Base-by-base conservation (phyloP, 495 filamentous ascomycete genomes). In the Aspergillus baeticus region DNA sequence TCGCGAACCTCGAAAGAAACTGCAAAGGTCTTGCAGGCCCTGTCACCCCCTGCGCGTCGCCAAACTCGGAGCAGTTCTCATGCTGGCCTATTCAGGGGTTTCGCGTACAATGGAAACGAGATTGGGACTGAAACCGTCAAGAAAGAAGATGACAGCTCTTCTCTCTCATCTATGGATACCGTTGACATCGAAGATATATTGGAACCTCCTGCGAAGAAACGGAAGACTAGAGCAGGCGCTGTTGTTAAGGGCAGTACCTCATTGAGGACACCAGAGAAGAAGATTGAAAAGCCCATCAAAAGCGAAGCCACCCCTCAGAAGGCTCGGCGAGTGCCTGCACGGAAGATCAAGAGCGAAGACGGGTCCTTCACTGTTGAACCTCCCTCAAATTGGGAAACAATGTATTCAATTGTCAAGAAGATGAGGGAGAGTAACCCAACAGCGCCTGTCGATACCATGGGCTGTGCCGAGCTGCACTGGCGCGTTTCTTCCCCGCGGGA, bases 371-470 rank as follows among this genome's bases (percentile, higher is more conserved):
- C 71, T 23, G 71, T 88, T 37, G 71, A 82, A 43, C 82, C 94
- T 2, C 95, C 94, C 0, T 79, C 84, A 0, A 82, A 90, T 65
- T 98, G 94, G 94, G 86, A 91, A 51, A 80, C 85, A 22, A 85
- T 96, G 47, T 98, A 97, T 70, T 70, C 79, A 35, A 76, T 83
- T 1, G 87, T 92, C 34, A 86, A 85, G 60, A 81, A 82, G 63
- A 97, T 97, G 90, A 85, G 94, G 2, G 77, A 78, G 50, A 71
- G 75, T 11, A 81, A 82, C 37, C 85, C 88, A n/a, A 77, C 81
- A 0, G 94, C 94, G 4, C 90, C 93, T 1, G 94, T 98, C 1
- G 94, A 98, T 73, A 97, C 95, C 0, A 97, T 98, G 94, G 94
- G 94, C 17, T 98, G 94, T 66, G 91, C 93, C 58, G 82, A 86